Evolutionary conservation across 345 rosid genomes (phyloP).

Genomic region (Bruguiera gymnorhiza): DNA sequence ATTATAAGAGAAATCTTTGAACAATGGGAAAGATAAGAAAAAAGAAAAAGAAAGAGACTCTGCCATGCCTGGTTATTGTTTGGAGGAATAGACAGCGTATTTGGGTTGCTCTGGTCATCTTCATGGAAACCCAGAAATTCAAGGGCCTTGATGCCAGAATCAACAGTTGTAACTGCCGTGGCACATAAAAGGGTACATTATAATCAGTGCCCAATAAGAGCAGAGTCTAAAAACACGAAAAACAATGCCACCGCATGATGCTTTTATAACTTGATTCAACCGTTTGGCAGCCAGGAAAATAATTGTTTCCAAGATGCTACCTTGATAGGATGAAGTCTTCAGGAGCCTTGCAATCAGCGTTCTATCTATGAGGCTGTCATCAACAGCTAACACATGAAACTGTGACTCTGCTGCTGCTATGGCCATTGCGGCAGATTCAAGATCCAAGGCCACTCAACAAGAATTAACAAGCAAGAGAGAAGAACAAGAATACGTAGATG

Average conservation of each 20-base stretch:
- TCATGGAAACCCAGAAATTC: slow-evolving; percentile 58
- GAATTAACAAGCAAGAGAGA: neutral
- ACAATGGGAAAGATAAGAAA: neutral
- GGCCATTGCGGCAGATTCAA: slow-evolving; percentile 41
- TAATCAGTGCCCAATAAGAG: neutral
- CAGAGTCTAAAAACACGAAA: neutral
- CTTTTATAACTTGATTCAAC: neutral
- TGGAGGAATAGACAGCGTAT: slow-evolving; percentile 28
- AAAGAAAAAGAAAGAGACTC: neutral
- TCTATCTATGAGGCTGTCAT: slow-evolving; percentile 46
- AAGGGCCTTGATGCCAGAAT: slow-evolving; percentile 69
- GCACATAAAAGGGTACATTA: neutral
- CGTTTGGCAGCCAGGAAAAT: neutral
- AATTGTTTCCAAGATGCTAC: slow-evolving; percentile 12
- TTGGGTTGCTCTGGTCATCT: slow-evolving; percentile 28
- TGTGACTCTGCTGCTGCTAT: slow-evolving; percentile 41
- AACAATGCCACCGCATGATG: no score
- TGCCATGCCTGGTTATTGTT: slow-evolving; percentile 38
- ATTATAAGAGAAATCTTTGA: slow-evolving; percentile 1
- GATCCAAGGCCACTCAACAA: slow-evolving; percentile 15
- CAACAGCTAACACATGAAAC: slow-evolving; percentile 51
- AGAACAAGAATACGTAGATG: slow-evolving; percentile 20
- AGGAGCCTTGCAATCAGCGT: slow-evolving; percentile 48
- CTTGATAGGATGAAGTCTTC: slow-evolving; percentile 49
- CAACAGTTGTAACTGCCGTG: slow-evolving; percentile 63